phyloP scores from a whole-genome alignment of 176 grass and related monocot genomes.

The Puccinellia tenuiflora region DNA sequence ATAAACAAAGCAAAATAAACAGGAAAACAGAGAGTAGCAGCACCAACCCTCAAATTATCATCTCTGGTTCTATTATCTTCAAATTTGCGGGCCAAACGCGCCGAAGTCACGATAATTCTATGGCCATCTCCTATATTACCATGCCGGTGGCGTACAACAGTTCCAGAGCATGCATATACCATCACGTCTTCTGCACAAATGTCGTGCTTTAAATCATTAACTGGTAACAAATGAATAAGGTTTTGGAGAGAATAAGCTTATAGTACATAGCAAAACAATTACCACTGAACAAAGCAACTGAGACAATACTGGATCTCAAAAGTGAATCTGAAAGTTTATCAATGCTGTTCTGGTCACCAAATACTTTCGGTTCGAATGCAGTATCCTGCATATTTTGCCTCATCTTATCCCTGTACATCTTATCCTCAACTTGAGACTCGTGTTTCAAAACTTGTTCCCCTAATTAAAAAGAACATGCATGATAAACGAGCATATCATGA shows the following conservation, averaged over 20 bases:
- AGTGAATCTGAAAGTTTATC: neutral
- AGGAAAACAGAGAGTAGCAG: neutral
- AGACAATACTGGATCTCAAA: neutral
- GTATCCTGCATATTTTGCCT: neutral
- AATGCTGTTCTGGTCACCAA: neutral
- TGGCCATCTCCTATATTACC: too few relatives aligned
- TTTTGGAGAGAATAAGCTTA: neutral
- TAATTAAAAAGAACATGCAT: neutral
- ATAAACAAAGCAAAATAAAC: neutral
- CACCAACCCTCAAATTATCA: neutral
- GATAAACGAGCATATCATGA: neutral
- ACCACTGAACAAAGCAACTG: neutral
- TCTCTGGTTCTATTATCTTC: neutral
- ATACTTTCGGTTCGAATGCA: neutral
- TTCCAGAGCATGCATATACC: too few relatives aligned
- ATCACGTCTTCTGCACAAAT: too few relatives aligned
- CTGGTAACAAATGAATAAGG: neutral
- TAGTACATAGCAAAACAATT: neutral
- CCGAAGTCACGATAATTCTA: neutral
- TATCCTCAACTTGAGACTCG: neutral
- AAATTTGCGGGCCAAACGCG: neutral
- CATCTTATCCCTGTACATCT: neutral
- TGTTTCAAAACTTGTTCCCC: neutral
- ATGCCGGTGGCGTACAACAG: too few relatives aligned
- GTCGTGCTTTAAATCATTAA: too few relatives aligned